Evolutionary conservation across 179 eudicot species (phyloP), one percentile per base, ranked within the genome.

Genomic region (Spinacia oleracea): DNA sequence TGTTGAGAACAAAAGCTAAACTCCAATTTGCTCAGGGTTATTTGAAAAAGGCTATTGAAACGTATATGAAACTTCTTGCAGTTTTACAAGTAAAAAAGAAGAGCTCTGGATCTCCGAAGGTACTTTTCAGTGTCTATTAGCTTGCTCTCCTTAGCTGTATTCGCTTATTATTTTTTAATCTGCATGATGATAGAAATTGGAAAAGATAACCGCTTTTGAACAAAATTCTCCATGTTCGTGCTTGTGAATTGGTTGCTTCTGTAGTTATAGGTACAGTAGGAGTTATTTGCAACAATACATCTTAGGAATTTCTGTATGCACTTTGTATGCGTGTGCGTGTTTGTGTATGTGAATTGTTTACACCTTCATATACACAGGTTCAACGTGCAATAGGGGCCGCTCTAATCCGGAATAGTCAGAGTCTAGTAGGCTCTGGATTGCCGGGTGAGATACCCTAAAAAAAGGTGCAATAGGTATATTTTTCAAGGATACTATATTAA

Each of bases 1-100:
- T 93, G 66, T 78, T 96, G 83, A 87, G 87, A 84, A 88, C 91
- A 45, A 96, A 96, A 87, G 98, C 99, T 58, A 96, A 90, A 82
- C 86, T 96, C 53, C 97, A 88, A 87, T 72, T 90, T 84, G 92
- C 93, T 51, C 98, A 89, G 78, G 97, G 93, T 74, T 82, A 83
- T 75, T 62, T 88, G 73, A 90, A 88, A 78, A 85, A 86, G 79
- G 97, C 93, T 48, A 81, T 89, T 71, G 89, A 86, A 75, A 96
- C 94, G 32, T 93, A 90, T 76, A 78, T 89, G 79, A 91, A 87
- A 68, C 88, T 96, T 86, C 93, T 96, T 83, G 99, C 98, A 69
- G 78, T 89, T 85, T 81, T 96, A 77, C 94, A 93, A 81, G 81
- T 92, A 65, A 87, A 77, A 85, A 82, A 70, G 56, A 93, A 88